Conservation (phyloP, 495 filamentous ascomycete species). For the Aspergillus hancockii region DNA sequence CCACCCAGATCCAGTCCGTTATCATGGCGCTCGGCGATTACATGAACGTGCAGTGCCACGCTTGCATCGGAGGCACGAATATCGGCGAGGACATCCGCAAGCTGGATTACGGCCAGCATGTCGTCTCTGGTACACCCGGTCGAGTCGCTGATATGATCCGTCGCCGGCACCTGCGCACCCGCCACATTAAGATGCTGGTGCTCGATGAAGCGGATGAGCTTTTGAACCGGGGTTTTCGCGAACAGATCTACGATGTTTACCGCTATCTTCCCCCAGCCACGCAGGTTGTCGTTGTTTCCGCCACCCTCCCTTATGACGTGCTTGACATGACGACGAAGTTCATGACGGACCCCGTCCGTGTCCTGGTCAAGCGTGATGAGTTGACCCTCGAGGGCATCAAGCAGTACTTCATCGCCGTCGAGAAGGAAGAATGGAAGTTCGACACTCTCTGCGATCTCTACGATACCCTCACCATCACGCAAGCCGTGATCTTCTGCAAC, state of each 20-base stretch:
- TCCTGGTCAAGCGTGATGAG: slow-evolving; percentile 99
- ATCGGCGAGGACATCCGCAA: slow-evolving; percentile 97
- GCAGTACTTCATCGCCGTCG: slow-evolving; percentile 99
- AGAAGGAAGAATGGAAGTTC: slow-evolving; percentile 99
- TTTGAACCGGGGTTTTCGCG: slow-evolving; percentile 90
- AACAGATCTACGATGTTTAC: slow-evolving; percentile 99
- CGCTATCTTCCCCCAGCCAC: slow-evolving; percentile 93
- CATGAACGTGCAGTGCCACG: slow-evolving; percentile 99
- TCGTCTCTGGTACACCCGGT: slow-evolving; percentile 94
- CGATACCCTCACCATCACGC: slow-evolving; percentile 97
- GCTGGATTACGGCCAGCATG: slow-evolving; percentile 94
- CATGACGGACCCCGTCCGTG: slow-evolving; percentile 98
- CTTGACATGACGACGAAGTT: slow-evolving; percentile 99
- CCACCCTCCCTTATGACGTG: slow-evolving; percentile 96
- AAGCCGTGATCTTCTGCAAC: slow-evolving; percentile 99
- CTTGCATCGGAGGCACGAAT: slow-evolving; percentile 97
- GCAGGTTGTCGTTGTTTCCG: slow-evolving; percentile 96
- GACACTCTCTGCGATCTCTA: slow-evolving; percentile 99
- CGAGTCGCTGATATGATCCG: slow-evolving; percentile 99
- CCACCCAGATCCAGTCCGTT: slow-evolving; percentile 96
- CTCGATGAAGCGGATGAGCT: slow-evolving; percentile 96
- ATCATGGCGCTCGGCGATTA: slow-evolving; percentile 97
- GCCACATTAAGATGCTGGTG: slow-evolving; percentile 98
- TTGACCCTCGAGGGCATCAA: slow-evolving; percentile 97
- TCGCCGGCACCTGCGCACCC: slow-evolving; percentile 88